phyloP scores from a whole-genome alignment of 768 basidiomycete species.

The Lentinula raphanica region DNA sequence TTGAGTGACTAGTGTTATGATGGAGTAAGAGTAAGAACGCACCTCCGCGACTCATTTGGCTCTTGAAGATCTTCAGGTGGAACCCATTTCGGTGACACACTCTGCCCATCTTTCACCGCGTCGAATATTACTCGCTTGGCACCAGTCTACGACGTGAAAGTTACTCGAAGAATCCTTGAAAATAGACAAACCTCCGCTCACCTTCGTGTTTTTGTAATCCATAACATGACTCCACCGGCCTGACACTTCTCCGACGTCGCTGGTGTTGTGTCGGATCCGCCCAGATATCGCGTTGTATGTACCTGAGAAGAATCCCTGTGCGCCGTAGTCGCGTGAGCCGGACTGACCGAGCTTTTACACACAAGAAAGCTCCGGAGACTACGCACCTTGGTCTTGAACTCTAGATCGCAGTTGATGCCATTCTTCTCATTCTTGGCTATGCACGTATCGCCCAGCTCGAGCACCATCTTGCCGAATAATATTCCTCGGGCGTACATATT shows the following conservation, averaged over 20 bases:
- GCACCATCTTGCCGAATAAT: slow-evolving; percentile 89
- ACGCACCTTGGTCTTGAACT: slow-evolving; percentile 87
- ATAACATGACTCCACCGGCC: slow-evolving; percentile 91
- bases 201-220: slow-evolving; percentile 74
- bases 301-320: slow-evolving; percentile 92
- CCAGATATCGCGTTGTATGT: slow-evolving; percentile 90
- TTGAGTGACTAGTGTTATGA: too few relatives aligned
- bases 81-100: slow-evolving; percentile 78
- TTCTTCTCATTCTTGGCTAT: slow-evolving; percentile 78
- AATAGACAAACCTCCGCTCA: too few relatives aligned
- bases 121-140: slow-evolving; percentile 81
- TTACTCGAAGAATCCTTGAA: not conserved
- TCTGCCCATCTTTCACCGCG: slow-evolving; percentile 67
- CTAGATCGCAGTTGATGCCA: slow-evolving; percentile 72
- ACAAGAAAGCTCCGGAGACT: slow-evolving; percentile 18
- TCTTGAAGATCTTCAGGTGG: slow-evolving; percentile 84
- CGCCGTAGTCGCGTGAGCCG: not conserved
- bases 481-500: slow-evolving; percentile 95
- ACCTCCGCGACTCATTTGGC: slow-evolving; percentile 84
- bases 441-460: slow-evolving; percentile 91
- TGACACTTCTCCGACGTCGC: slow-evolving; percentile 77
- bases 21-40: slow-evolving; percentile 13
- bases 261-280: slow-evolving; percentile 57
- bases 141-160: slow-evolving; percentile 40
- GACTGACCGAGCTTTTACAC: not conserved